phyloP scores from a whole-genome alignment of 768 basidiomycete species.

The Agaricus subrufescens region DNA sequence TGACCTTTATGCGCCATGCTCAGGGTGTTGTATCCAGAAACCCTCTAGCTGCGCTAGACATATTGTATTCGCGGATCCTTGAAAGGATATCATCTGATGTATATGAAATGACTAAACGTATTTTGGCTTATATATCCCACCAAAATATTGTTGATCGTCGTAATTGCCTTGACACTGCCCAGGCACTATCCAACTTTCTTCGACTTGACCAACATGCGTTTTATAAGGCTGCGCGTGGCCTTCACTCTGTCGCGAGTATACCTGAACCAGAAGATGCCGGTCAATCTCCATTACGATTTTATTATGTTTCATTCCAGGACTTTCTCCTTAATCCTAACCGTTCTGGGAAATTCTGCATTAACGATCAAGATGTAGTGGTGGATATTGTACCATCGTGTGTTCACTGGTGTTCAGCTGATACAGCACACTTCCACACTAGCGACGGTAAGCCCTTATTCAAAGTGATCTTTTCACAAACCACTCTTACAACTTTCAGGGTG shows the following conservation, averaged over 20 bases:
- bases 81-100: neutral
- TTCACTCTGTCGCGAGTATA: neutral
- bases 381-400: neutral
- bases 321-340: neutral
- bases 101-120: neutral
- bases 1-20: neutral
- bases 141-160: too few species aligned
- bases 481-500: neutral
- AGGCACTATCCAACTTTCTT: neutral
- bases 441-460: neutral
- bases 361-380: neutral
- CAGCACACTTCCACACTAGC: neutral
- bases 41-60: neutral
- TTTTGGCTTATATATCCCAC: neutral
- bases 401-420: neutral
- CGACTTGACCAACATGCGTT: neutral
- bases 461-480: neutral
- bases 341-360: neutral
- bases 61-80: neutral
- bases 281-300: neutral
- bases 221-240: neutral
- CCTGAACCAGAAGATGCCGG: neutral
- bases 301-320: slow-evolving; percentile 4
- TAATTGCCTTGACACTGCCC: neutral
- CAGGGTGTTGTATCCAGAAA: neutral